Evolutionary conservation across 1,284 basidiomycete genomes (phyloP).

Genomic region (Lignosus rhinocerotis): DNA sequence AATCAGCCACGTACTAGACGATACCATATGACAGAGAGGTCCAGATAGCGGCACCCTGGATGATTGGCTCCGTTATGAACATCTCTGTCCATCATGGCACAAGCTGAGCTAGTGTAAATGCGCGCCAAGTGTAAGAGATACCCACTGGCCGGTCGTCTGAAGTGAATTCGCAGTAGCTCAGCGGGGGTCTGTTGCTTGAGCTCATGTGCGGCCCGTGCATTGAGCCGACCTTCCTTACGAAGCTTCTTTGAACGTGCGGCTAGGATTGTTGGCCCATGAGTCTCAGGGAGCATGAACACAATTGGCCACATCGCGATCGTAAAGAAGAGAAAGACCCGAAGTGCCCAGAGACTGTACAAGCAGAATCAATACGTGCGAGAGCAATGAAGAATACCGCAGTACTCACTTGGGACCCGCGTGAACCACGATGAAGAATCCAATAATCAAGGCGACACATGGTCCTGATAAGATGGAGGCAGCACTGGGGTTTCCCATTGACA

Average conservation of each 20-base stretch:
- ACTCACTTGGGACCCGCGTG: constrained; percentile 21
- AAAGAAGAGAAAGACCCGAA: constrained; percentile 29
- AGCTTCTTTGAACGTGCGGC: constrained; percentile 21
- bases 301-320: constrained; percentile 26
- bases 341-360: constrained; percentile 27
- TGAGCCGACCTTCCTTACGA: constrained; percentile 20
- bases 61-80: constrained; percentile 31
- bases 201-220: constrained; percentile 28
- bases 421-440: constrained; percentile 31
- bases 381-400: neutral
- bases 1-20: constrained; percentile 28
- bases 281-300: constrained; percentile 30
- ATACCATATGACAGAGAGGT: constrained; percentile 31
- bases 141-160: constrained; percentile 28
- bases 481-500: neutral
- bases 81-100: constrained; percentile 18
- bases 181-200: constrained; percentile 17
- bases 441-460: constrained; percentile 26
- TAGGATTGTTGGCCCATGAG: constrained; percentile 30
- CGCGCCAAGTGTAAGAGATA: neutral
- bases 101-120: neutral
- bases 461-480: constrained; percentile 25
- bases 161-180: constrained; percentile 24
- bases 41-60: constrained; percentile 31
- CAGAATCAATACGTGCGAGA: neutral